These are phyloP conservation scores for Apiospora rasikravindrae DNA, from an alignment of 2,329 filamentous ascomycete species.

Conservation along the genomic window DNA sequence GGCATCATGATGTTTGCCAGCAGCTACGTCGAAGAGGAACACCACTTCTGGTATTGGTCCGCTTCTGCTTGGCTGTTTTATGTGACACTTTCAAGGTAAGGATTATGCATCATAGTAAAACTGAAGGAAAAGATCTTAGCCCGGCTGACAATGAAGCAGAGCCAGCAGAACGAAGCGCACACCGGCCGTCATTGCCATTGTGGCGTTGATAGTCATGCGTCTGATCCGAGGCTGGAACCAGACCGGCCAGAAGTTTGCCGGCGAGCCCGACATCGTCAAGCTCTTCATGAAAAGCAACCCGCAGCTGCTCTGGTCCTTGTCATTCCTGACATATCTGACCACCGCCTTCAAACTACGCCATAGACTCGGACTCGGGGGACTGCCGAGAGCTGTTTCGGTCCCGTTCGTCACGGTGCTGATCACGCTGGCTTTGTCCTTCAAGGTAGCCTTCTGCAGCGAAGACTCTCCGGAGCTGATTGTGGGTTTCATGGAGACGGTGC, in stretches of 20 bases:
- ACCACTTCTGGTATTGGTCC: constrained; percentile 98
- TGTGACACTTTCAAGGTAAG: constrained; percentile 53
- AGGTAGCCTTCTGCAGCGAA: constrained; percentile 83
- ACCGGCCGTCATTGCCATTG: constrained; percentile 30
- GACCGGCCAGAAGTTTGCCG: constrained; percentile 93
- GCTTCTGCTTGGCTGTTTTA: constrained; percentile 71
- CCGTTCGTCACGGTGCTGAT: constrained; percentile 49
- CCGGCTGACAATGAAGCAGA: not conserved
- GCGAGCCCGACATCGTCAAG: constrained; percentile 85
- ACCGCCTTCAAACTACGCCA: constrained; percentile 53
- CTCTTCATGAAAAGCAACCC: constrained; percentile 69
- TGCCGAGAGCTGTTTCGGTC: constrained; percentile 45
- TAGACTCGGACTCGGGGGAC: constrained; percentile 40
- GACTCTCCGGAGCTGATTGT: constrained; percentile 84
- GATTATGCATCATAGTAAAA: not conserved
- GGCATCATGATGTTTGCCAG: constrained; percentile 95
- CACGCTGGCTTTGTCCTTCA: constrained; percentile 75
- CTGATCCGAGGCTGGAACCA: constrained; percentile 88
- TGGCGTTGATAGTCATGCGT: constrained; percentile 67
- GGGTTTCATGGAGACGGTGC: constrained; percentile 48
- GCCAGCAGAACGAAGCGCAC: not conserved
- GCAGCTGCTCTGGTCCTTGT: constrained; percentile 73
- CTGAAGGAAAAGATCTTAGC: not conserved
- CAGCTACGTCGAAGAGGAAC: constrained; percentile 97
- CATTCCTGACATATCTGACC: constrained; percentile 72